Percentiles rank a stretch among this genome's conserved stretches.
These are phyloP conservation scores for Globisporangium mamillatum DNA, from an alignment of 352 stramenopile species.

Conservation along the genomic window DNA sequence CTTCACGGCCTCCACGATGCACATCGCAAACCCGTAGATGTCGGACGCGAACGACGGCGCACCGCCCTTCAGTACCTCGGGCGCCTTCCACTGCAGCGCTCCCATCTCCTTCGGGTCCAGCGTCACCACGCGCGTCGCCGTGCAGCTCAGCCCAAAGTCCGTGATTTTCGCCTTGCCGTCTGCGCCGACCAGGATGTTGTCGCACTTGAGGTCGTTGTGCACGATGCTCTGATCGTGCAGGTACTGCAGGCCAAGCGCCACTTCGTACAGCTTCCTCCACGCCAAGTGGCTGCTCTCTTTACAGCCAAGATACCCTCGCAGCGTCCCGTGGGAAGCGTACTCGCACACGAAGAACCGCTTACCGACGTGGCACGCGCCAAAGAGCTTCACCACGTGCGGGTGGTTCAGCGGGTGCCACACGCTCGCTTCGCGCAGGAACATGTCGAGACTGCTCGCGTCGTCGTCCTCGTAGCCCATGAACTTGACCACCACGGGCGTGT, in stretches of 20 bases:
- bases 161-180: conserved; percentile 22
- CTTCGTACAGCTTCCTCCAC: conserved; percentile 24
- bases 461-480: conserved; percentile 17
- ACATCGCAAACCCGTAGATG: conserved; percentile 40
- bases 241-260: conserved; percentile 22
- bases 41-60: conserved; percentile 26
- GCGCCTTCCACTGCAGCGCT: conserved; percentile 23
- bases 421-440: conserved; percentile 28
- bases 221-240: conserved; percentile 20
- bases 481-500: conserved; percentile 15
- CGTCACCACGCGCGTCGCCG: background rate
- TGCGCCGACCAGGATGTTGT: conserved; percentile 20
- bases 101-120: conserved; percentile 4
- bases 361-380: conserved; percentile 35
- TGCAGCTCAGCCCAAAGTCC: conserved; percentile 22
- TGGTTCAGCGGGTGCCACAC: conserved; percentile 36
- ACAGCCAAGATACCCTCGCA: conserved; percentile 23
- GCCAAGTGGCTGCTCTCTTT: conserved; percentile 1
- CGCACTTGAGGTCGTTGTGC: conserved; percentile 24
- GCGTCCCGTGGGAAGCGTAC: conserved; percentile 24
- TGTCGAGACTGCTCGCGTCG: background rate
- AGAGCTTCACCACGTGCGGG: conserved; percentile 38
- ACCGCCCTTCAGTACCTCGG: conserved; percentile 25
- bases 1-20: conserved; percentile 31
- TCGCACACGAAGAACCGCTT: conserved; percentile 37